Base-by-base conservation (phyloP, 2,329 filamentous ascomycete genomes). In the Clonostachys rhizophaga region DNA sequence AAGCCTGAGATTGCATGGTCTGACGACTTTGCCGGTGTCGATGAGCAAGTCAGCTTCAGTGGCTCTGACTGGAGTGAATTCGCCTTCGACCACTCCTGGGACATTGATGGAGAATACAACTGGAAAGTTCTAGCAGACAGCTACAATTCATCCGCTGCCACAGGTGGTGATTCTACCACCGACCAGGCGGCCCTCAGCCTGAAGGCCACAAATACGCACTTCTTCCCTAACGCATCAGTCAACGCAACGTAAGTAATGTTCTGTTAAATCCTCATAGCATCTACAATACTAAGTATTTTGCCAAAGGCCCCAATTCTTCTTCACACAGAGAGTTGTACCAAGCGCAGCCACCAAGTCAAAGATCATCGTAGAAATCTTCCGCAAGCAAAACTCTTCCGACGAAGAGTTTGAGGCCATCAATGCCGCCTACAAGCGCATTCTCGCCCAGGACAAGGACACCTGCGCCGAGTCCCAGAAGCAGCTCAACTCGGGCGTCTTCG, bases 351-450 rank as follows among this genome's bases (percentile, higher is more conserved):
- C 64, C 35, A 72, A 63, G 40, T 76, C 75, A 3, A 66, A 68
- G 39, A 83, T 86, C 76, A 69, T 71, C 48, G 84, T 84, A 61
- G 78, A 86, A 57, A 75, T 85, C 44, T 85, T 74, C 69, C 72
- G 78, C 50, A 79, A 84, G 70, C 80, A 78, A 58, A 65, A 77
- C 58, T 75, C 79, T 5, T 71, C 69, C n/a, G 75, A 83, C n/a
- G 74, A 75, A 24, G 75, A 82, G 49, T 85, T 84, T 57, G 62
- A 71, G 14, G 62, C 69, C 46, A 79, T 84, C 61, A 74, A 71
- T 59, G 63, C 76, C 42, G 78, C 84, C 55, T 85, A 84, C 68
- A 80, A 80, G 62, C 75, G 77, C 40, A 75, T 86, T 61, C 79
- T 84, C 76, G 70, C 72, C 2, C 82, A 86, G 61, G 82, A 86